These are phyloP conservation scores for Lactarius hatsudake DNA, from an alignment of 768 basidiomycete genomes.

Conservation along the genomic window DNA sequence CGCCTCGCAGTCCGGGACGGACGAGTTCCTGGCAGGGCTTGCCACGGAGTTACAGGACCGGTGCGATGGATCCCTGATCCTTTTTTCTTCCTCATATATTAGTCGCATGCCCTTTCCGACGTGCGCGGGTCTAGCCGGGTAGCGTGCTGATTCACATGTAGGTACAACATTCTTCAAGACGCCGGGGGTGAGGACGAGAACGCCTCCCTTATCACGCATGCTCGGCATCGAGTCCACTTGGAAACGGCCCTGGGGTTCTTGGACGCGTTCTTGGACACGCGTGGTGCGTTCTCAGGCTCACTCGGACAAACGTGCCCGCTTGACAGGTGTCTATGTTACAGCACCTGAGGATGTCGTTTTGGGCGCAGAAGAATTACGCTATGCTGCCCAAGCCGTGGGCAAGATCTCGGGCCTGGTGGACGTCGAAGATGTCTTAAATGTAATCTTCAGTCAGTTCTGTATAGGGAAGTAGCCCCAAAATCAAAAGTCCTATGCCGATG, in stretches of 20 bases:
- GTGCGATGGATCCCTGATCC: slow-evolving; percentile 36
- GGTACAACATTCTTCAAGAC: slow-evolving; percentile 22
- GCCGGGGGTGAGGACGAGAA: slow-evolving; percentile 32
- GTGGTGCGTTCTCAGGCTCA: slow-evolving; percentile 33
- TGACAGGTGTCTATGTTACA: slow-evolving; percentile 30
- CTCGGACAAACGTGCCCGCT: neutral
- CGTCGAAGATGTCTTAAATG: slow-evolving; percentile 80
- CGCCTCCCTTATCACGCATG: slow-evolving; percentile 71
- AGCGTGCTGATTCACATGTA: slow-evolving; percentile 5
- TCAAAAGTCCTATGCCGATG: neutral
- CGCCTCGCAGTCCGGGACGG: slow-evolving; percentile 52
- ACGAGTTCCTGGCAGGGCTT: slow-evolving; percentile 59
- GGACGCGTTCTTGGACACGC: slow-evolving; percentile 54
- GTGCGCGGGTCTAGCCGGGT: slow-evolving; percentile 3
- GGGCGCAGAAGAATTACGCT: slow-evolving; percentile 84
- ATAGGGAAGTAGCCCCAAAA: slow-evolving; percentile 19
- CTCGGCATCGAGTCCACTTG: slow-evolving; percentile 76
- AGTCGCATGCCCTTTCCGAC: neutral
- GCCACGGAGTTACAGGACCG: slow-evolving; percentile 47
- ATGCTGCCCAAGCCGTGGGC: slow-evolving; percentile 81
- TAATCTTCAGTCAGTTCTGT: slow-evolving; percentile 83
- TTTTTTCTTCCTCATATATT: neutral
- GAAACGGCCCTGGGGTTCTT: slow-evolving; percentile 60
- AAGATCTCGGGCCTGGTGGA: slow-evolving; percentile 78
- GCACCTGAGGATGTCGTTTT: slow-evolving; percentile 71